phyloP scores from a whole-genome alignment of 768 basidiomycete species.

The Rhizopogon sp. region DNA sequence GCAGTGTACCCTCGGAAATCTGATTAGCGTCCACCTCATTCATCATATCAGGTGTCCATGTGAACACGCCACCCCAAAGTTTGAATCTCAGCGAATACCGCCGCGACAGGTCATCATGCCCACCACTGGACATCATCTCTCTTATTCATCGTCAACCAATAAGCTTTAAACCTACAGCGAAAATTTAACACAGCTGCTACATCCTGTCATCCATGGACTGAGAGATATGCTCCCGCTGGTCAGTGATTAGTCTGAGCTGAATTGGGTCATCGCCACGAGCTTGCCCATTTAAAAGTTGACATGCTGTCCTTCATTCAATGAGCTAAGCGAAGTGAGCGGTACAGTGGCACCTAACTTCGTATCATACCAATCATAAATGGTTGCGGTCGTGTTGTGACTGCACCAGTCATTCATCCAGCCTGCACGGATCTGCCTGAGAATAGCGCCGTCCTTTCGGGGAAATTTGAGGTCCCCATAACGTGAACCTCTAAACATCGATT shows the following conservation, averaged over 20 bases:
- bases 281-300: neutral
- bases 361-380: neutral
- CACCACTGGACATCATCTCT: neutral
- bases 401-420: neutral
- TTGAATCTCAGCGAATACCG: conserved; percentile 1
- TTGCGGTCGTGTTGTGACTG: neutral
- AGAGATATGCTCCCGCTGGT: too few relatives aligned
- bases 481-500: neutral
- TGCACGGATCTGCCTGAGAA: neutral
- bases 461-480: neutral
- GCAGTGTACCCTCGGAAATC: conserved; percentile 32
- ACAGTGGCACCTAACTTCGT: neutral
- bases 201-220: too few relatives aligned
- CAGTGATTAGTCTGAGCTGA: too few relatives aligned
- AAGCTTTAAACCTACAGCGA: neutral
- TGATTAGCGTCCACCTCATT: conserved; percentile 20
- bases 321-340: neutral
- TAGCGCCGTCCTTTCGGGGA: neutral
- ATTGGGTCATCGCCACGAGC: neutral
- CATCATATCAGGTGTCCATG: neutral
- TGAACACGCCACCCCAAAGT: neutral
- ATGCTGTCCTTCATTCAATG: neutral
- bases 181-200: too few relatives aligned
- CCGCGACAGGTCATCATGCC: neutral
- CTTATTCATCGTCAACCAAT: neutral